Percentiles rank a stretch among this genome's conserved stretches.
These are phyloP conservation scores for Ceratocystis diversiconidia DNA, from an alignment of 2,329 filamentous ascomycete genomes.

Conservation along the genomic window DNA sequence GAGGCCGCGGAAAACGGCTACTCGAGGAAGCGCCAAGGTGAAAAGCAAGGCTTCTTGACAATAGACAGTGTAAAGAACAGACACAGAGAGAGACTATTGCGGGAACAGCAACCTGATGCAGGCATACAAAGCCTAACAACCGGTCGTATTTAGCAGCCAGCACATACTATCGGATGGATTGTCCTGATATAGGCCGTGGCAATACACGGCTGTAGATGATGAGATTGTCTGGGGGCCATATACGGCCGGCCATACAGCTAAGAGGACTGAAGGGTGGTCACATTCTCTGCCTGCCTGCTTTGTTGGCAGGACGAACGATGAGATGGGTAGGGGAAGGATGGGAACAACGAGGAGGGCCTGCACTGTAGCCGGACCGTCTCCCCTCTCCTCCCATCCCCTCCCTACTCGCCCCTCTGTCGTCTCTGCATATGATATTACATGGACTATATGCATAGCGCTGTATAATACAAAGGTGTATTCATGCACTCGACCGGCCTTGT, in stretches of 20 bases:
- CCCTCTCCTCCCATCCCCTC: too few species aligned
- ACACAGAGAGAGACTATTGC: neutral
- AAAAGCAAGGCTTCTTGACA: too few species aligned
- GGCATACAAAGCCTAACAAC: neutral
- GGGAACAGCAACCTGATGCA: neutral
- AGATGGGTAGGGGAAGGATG: too few species aligned
- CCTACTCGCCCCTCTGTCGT: neutral
- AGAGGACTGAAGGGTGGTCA: neutral
- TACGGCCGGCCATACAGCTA: neutral
- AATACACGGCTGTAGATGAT: neutral
- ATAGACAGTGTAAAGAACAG: neutral
- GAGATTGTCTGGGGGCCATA: neutral
- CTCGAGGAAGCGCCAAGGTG: neutral
- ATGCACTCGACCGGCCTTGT: neutral
- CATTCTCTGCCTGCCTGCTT: neutral
- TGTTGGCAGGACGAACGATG: too few species aligned
- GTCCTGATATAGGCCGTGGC: neutral
- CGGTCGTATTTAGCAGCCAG: neutral
- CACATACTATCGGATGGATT: neutral
- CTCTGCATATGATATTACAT: neutral
- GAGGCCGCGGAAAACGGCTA: neutral
- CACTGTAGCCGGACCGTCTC: too few species aligned
- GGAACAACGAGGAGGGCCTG: too few species aligned
- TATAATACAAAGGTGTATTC: neutral
- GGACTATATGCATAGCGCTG: neutral